Evolutionary conservation across 2,329 filamentous ascomycete species (phyloP), one percentile per base, ranked within the genome.

Genomic region (Colletotrichum navitas): DNA sequence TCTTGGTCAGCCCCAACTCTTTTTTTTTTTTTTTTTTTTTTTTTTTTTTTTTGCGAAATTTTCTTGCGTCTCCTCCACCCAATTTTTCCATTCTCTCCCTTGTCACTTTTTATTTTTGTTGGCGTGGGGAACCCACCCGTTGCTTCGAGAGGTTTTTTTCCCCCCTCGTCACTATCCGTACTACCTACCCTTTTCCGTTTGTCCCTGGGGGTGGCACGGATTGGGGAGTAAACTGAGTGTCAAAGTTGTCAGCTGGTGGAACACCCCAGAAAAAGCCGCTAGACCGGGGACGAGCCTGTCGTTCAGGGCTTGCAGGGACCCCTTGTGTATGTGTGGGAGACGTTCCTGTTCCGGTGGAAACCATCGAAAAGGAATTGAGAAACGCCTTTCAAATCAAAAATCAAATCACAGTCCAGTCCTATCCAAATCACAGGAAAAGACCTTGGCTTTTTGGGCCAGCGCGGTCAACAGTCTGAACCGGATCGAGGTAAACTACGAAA

Each of bases 81-180:
- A 32, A 14, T 24, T 47, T 58, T 63, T 61, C 26, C 41, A 5
- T 18, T 24, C 39, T n/a, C 16, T 7, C n/a, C 45, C 45, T 49
- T 51, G 47, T 51, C 47, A 43, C 18, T 21, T 6, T 43, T 8
- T 21, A 11, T 36, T 41, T 41, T 16, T 41, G 11, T 64, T 36
- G 10, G 32, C 64, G 56, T 68, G 56, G 58, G 34, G 49, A 63
- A 63, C 52, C 74, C 69, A 56, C 67, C 34, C 11, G 29, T 65
- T 47, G 49, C 75, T 76, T 75, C 62, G 76, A 62, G 63, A 59
- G 39, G 49, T 71, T 74, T 73, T 80, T 77, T 71, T 76, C 76
- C 74, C 80, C 80, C 78, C 29, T 32, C 36, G 16, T 43, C 41
- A 43, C 43, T 34, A 7, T 45, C 61, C 29, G 32, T 58, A 61